Conservation (phyloP, 179 eudicot genomes). For the Vitellaria paradoxa region DNA sequence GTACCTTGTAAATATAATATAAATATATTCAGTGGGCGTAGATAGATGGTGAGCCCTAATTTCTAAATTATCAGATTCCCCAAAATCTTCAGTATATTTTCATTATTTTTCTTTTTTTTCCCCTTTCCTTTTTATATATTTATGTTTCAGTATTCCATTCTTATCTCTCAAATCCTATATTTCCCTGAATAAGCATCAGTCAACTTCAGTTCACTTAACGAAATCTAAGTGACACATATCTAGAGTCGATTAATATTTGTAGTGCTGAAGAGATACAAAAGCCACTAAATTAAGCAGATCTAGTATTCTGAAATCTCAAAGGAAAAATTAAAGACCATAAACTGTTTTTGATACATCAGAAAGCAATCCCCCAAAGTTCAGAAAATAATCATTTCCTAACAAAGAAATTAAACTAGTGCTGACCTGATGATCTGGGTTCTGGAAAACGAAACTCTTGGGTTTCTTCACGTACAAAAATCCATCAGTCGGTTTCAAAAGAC, state of each 20-base stretch:
- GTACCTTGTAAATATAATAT: no score
- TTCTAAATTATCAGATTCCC: no score
- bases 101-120: no score
- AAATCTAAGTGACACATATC: background rate
- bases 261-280: background rate
- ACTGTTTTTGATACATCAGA: background rate
- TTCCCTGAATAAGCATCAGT: background rate
- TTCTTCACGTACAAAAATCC: slow-evolving; percentile 66
- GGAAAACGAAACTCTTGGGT: slow-evolving; percentile 93
- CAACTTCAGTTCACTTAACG: background rate
- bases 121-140: no score
- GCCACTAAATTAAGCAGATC: background rate
- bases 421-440: slow-evolving; percentile 99
- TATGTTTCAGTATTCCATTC: background rate
- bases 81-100: no score
- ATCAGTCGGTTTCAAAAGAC: slow-evolving; percentile 64
- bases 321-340: background rate
- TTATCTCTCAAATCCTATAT: background rate
- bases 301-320: background rate
- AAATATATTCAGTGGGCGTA: no score
- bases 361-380: background rate
- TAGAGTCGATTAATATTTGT: background rate
- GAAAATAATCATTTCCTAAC: background rate
- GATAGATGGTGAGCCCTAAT: no score
- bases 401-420: slow-evolving; percentile 16